Conservation (phyloP, 768 basidiomycete species). For the Mrakia blollopis region DNA sequence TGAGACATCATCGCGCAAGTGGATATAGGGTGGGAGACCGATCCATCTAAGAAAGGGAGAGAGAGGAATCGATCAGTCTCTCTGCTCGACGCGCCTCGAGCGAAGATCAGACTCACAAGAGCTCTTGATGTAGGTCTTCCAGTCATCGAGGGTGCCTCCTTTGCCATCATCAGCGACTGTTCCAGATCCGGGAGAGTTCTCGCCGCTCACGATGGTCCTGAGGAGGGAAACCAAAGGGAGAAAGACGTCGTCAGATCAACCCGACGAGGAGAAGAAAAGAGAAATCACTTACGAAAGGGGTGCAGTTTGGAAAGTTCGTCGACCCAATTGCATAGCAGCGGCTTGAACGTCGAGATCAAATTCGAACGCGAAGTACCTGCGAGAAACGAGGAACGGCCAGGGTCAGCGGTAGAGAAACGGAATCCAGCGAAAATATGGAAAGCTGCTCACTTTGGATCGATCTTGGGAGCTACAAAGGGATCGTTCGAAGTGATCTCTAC, state of each 20-base stretch:
- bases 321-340: constrained; percentile 50
- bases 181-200: constrained; percentile 48
- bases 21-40: constrained; percentile 57
- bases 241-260: background rate
- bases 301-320: constrained; percentile 48
- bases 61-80: background rate
- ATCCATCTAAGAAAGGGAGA: constrained; percentile 31
- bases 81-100: too few species aligned
- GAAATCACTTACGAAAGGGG: constrained; percentile 48
- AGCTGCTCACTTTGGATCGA: constrained; percentile 52
- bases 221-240: background rate
- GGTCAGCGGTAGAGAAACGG: background rate
- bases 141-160: constrained; percentile 50
- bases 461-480: constrained; percentile 57
- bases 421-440: background rate
- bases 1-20: constrained; percentile 58
- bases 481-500: constrained; percentile 54
- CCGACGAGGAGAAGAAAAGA: background rate
- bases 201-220: constrained; percentile 47
- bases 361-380: constrained; percentile 53
- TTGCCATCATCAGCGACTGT: constrained; percentile 48
- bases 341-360: constrained; percentile 54
- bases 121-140: constrained; percentile 49
- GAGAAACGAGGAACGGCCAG: background rate
- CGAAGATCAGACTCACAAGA: background rate